Evolutionary conservation across 2,329 filamentous ascomycete species (phyloP).

Genomic region (Pseudocercospora vitis): DNA sequence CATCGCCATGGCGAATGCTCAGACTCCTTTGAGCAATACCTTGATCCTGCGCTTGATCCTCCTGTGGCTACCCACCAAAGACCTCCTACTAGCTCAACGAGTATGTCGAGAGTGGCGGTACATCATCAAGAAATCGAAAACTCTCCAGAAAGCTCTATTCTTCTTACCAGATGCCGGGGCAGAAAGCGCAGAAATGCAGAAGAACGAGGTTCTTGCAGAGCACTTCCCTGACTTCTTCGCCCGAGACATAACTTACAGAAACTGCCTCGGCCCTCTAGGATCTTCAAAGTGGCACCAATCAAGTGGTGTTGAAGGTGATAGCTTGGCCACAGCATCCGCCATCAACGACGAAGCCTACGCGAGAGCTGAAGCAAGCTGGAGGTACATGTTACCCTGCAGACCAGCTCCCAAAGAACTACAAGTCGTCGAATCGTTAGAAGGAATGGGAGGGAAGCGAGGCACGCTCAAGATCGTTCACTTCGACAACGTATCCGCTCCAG

Average conservation of each 20-base stretch:
- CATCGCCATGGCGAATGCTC: neutral
- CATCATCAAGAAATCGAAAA: conserved; percentile 2
- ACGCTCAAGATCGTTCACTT: neutral
- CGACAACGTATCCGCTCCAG: neutral
- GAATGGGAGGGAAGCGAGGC: neutral
- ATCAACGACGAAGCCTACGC: neutral
- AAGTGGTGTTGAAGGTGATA: neutral
- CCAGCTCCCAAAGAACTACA: neutral
- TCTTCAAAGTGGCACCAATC: neutral
- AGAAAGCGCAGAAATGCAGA: neutral
- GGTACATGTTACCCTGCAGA: neutral
- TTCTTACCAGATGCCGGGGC: neutral
- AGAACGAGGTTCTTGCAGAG: neutral
- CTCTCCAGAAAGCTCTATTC: neutral
- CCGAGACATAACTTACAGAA: neutral
- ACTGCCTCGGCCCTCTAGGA: neutral
- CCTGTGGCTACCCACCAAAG: neutral
- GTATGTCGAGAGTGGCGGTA: conserved; percentile 1
- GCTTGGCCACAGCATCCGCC: neutral
- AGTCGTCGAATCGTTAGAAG: neutral
- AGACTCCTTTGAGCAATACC: neutral
- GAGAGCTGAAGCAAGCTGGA: neutral
- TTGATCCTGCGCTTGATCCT: neutral
- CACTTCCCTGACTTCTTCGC: neutral
- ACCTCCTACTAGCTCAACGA: neutral